Evolutionary conservation across 2,329 filamentous ascomycete species (phyloP), one percentile per base, ranked within the genome.

Genomic region (Arthroderma sp.): DNA sequence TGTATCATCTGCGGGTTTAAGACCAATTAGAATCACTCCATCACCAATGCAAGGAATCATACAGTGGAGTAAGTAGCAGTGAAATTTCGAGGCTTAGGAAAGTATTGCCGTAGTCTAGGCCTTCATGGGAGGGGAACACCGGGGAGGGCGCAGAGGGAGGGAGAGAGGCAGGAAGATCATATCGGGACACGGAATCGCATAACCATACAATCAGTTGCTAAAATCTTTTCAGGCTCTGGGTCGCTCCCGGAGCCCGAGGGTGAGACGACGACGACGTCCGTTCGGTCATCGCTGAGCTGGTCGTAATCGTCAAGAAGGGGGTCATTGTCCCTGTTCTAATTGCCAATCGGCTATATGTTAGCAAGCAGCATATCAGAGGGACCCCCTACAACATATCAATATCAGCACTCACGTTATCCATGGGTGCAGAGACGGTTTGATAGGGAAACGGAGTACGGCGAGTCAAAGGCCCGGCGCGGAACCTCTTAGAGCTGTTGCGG

Each of bases 1-100:
- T 41, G 84, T 83, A 53, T 93, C 84, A 66, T 78, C 83, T 88
- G 56, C 29, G 9, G 41, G 7, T 6, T 33, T 11, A n/a, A 11
- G 33, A 31, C 6, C 9, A 5, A 22, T 34, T 46, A 36, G 43
- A 36, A 27, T 27, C 29, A 11, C 33, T 31, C 7, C 22, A 15
- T 34, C 38, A 38, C n/a, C 40, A 22, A 9, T 22, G 15, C 15
- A 22, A 22, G 15, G 15, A 22, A 22, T 22, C 15, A 22, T 22
- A 22, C 15, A 22, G 15, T 11, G 32, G 32, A 34, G 32, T 8
- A 34, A 34, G 32, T 34, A 34, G 32, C 11, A 11, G 32, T 34
- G 11, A 3, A 34, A 9, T 34, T 34, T 34, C 32, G 8, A 9
- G 32, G 15, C 15, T 22, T 22, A 22, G 28, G 1, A 4, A 45